Evolutionary conservation across 2,329 filamentous ascomycete genomes (phyloP), one percentile per base, ranked within the genome.

Genomic region (Trichophyton mentagrophytes): DNA sequence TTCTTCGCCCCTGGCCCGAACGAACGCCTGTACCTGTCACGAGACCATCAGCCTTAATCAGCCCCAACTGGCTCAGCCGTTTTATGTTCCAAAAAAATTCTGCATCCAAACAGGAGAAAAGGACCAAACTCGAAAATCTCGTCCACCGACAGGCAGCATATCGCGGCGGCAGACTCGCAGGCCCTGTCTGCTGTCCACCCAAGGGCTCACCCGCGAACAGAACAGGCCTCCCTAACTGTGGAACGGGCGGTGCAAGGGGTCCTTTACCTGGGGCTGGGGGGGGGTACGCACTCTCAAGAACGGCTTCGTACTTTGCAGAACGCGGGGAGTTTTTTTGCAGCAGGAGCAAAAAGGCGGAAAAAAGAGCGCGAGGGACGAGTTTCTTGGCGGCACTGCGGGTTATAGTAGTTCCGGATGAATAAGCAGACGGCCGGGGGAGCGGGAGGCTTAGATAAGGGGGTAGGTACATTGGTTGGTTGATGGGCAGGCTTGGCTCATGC

Each of bases 291-390:
- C 61, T 59, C 60, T 60, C 38, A 59, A 61, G 64, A 65, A 65
- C 64, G 33, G 64, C 63, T 62, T 63, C 60, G 64, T 65, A 65
- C 58, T 62, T 64, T 65, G 63, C 42, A 65, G 64, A 64, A 65
- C 64, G 64, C 53, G 46, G 61, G 46, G 59, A 22, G n/a, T 25
- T 47, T 57, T 56, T 56, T 59, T 17, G n/a, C 40, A 17, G 15
- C 13, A 17, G 15, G 5, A 44, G 7, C 27, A 6, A 38, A 56
- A 61, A 44, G 61, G 57, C 27, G 58, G 20, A 57, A 61, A 49
- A 59, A 51, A 33, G 33, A 13, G 33, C 8, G 33, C 1, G 33
- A 38, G 33, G 33, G 33, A 38, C 25, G 13, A 13, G 9, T 57
- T 47, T 20, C 17, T 46, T 30, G 13, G 27, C 30, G 42, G 2